phyloP scores from a whole-genome alignment of 1,284 basidiomycete genomes.

The Malassezia restricta region DNA sequence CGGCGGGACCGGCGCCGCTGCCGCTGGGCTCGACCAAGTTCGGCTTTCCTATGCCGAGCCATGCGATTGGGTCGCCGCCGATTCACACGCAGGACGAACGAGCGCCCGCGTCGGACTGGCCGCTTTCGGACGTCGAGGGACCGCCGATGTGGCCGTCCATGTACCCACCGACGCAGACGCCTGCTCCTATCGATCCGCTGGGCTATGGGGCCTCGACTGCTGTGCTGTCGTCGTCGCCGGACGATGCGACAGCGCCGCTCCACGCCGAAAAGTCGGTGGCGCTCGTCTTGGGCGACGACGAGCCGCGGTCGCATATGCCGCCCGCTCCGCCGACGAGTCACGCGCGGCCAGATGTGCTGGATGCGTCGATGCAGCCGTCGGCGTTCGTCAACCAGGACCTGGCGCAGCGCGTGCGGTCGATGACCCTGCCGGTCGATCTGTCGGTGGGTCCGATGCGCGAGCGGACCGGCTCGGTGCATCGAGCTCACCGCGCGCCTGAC shows the following conservation, averaged over 20 bases:
- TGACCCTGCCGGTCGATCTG: constrained; percentile 9
- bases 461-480: not conserved
- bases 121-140: not conserved
- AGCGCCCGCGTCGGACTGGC: not conserved
- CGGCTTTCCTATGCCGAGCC: not conserved
- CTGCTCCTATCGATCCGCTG: not conserved
- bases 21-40: not conserved
- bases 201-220: not conserved
- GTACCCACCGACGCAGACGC: not conserved
- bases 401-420: constrained; percentile 7
- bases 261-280: constrained; percentile 13
- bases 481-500: not conserved
- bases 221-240: constrained; percentile 8
- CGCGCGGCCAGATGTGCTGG: not conserved
- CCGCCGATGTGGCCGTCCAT: not conserved
- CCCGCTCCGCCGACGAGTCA: not conserved
- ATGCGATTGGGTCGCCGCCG: not conserved
- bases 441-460: not conserved
- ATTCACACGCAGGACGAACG: not conserved
- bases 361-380: not conserved
- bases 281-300: constrained; percentile 10
- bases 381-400: constrained; percentile 1
- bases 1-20: not conserved
- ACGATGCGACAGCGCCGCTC: not conserved
- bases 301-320: not conserved